Conservation (phyloP, 2,329 filamentous ascomycete species). For the Pestalotiopsis sp. region DNA sequence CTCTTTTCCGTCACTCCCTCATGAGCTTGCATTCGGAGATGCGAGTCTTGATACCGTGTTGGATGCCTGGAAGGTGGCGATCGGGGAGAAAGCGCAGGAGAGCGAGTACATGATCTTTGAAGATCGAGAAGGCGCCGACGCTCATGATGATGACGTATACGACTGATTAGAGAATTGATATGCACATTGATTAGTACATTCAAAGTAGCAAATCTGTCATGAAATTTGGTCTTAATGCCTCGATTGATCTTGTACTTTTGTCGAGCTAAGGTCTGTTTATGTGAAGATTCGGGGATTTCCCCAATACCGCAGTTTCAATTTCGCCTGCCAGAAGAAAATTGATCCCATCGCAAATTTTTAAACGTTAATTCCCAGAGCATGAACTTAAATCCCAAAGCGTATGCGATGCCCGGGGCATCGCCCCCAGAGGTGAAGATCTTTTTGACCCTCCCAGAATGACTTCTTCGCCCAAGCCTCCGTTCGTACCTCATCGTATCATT, state of each 20-base stretch:
- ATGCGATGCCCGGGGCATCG: no score
- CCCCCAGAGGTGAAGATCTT: no score
- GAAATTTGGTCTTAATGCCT: not conserved
- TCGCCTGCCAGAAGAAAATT: not conserved
- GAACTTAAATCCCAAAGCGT: no score
- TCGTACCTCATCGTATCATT: not conserved
- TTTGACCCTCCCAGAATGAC: no score
- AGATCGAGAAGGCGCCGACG: slow-evolving; percentile 68
- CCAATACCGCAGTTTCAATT: no score
- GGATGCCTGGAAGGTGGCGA: slow-evolving; percentile 69
- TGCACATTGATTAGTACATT: not conserved
- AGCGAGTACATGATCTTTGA: slow-evolving; percentile 77
- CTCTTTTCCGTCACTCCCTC: slow-evolving; percentile 59
- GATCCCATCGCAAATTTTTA: not conserved
- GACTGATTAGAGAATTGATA: slow-evolving; percentile 34
- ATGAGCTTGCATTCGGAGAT: slow-evolving; percentile 78
- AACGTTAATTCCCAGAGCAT: no score
- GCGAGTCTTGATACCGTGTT: slow-evolving; percentile 66
- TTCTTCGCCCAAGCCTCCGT: not conserved
- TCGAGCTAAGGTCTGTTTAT: no score
- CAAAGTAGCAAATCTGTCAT: not conserved
- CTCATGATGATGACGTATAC: slow-evolving; percentile 59
- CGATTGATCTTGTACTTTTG: not conserved
- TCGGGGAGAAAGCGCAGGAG: slow-evolving; percentile 51
- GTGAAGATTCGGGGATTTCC: not conserved